These are phyloP conservation scores for Tricholoma furcatifolium DNA, from an alignment of 768 basidiomycete genomes.

Conservation along the genomic window DNA sequence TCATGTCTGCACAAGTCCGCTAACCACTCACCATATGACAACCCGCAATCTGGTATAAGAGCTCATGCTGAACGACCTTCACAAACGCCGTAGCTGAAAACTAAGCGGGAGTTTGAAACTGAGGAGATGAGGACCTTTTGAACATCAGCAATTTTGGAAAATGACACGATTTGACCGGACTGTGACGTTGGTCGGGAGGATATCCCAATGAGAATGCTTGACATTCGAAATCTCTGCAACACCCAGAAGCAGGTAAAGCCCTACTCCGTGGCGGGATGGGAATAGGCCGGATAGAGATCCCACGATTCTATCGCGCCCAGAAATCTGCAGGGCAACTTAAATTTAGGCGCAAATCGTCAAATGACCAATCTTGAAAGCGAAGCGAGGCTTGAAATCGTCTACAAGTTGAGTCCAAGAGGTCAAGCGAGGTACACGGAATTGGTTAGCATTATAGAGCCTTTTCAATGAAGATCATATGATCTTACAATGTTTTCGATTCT, in stretches of 20 bases:
- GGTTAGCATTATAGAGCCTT: background rate
- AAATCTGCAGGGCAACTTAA: constrained; percentile 6
- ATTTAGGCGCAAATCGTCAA: constrained; percentile 13
- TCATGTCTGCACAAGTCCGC: constrained; percentile 2
- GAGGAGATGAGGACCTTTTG: constrained; percentile 33
- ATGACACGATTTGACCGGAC: constrained; percentile 50
- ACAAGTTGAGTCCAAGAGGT: constrained; percentile 6
- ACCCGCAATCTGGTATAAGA: constrained; percentile 42
- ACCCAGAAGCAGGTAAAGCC: constrained; percentile 22
- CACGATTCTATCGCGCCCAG: constrained; percentile 40
- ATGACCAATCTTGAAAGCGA: constrained; percentile 11
- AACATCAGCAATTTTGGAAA: constrained; percentile 25
- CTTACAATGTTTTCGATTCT: background rate
- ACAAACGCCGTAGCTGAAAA: constrained; percentile 11
- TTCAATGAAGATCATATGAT: background rate
- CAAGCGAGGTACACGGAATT: constrained; percentile 21
- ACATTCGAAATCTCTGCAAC: constrained; percentile 35
- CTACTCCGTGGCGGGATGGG: constrained; percentile 31
- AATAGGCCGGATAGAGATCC: constrained; percentile 30
- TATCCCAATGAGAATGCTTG: constrained; percentile 40
- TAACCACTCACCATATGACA: constrained; percentile 48
- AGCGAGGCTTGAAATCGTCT: constrained; percentile 14
- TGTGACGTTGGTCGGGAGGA: constrained; percentile 21
- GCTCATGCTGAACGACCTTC: constrained; percentile 22
- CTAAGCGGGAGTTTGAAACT: constrained; percentile 9